Base-by-base conservation (phyloP, 2,329 filamentous ascomycete species). In the Aspergillus arachidicola region DNA sequence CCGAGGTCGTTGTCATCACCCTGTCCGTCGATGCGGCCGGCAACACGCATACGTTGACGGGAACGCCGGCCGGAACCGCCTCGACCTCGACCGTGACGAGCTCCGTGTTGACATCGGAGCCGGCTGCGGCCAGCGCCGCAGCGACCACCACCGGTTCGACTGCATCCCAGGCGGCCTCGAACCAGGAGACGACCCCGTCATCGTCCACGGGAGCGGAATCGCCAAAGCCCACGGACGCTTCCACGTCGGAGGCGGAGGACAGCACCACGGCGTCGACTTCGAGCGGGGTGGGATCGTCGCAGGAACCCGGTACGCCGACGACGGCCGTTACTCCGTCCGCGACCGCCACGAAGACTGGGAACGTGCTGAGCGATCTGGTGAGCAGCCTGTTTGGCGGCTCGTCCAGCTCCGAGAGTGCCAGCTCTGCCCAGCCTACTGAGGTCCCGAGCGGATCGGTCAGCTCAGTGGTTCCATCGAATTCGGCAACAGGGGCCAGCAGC, bases 21-120 rank as follows among this genome's bases (percentile, higher is more conserved):
- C 41, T 71, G n/a, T 67, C 70, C 9, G 63, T 72, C 23, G 66
- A 71, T n/a, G 58, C 58, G 16, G 60, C 69, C 36, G 69, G 68
- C n/a, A 60, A 68, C 21, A 71, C 72, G 19, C 66, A 71, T 55
- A 71, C 71, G 5, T 66, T 73, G 32, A 65, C 69, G 6, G 63
- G 63, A 16, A 64, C 62, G 28, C 54, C 60, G n/a, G 57, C 63
- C 21, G 48, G 26, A n/a, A 51, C 48, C 9, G 48, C 48, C 7
- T 51, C 48, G 2, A 32, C 48, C 16, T 51, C 48, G 16, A 51
- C 48, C 7, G 28, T 51, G 28, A 51, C 48, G 48, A 51, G 48
- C 48, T 51, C 48, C 28, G 16, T 51, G 28, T 19, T 51, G 48
- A 51, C 48, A 19, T 51, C 48, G 2, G 48, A 51, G 14, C 63